phyloP scores from a whole-genome alignment of 2,329 filamentous ascomycete species.

The Sporothrix luriei region DNA sequence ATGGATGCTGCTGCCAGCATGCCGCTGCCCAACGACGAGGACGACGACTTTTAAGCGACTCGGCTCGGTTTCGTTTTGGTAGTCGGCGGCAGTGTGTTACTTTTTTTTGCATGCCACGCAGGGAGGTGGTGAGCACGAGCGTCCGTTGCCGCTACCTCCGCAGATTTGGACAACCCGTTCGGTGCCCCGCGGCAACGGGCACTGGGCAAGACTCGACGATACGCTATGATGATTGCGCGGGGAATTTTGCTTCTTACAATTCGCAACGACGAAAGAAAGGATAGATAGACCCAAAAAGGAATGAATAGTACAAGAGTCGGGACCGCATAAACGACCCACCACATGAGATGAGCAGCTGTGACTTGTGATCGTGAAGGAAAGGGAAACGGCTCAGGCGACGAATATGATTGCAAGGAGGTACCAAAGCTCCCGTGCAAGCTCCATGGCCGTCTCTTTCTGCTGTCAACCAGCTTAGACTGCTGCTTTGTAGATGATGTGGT shows the following conservation, averaged over 20 bases:
- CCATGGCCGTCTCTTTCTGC: background rate
- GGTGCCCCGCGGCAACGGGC: conserved; percentile 2
- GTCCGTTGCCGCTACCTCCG: conserved; percentile 14
- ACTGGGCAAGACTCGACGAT: background rate
- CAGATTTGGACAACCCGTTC: conserved; percentile 17
- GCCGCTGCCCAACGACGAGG: conserved; percentile 94
- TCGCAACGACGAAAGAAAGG: conserved; percentile 29
- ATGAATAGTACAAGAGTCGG: conserved; percentile 28
- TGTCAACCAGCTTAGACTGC: background rate
- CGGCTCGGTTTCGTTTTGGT: conserved; percentile 2
- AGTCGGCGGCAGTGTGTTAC: background rate
- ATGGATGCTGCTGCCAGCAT: conserved; percentile 77
- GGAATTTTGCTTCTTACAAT: conserved; percentile 27
- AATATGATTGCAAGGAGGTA: background rate
- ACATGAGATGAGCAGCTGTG: background rate
- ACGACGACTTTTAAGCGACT: conserved; percentile 63
- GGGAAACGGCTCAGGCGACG: background rate
- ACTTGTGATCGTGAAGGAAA: background rate
- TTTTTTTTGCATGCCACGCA: conserved; percentile 13
- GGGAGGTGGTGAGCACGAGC: conserved; percentile 9
- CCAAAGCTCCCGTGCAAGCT: background rate
- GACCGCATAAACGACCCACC: conserved; percentile 5
- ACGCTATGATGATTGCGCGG: conserved; percentile 19
- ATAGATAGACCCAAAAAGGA: conserved; percentile 34
- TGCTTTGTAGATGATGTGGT: conserved; percentile 1